These are phyloP conservation scores for Acacia confusa DNA, from an alignment of 306 rosid genomes.

Conservation along the genomic window DNA sequence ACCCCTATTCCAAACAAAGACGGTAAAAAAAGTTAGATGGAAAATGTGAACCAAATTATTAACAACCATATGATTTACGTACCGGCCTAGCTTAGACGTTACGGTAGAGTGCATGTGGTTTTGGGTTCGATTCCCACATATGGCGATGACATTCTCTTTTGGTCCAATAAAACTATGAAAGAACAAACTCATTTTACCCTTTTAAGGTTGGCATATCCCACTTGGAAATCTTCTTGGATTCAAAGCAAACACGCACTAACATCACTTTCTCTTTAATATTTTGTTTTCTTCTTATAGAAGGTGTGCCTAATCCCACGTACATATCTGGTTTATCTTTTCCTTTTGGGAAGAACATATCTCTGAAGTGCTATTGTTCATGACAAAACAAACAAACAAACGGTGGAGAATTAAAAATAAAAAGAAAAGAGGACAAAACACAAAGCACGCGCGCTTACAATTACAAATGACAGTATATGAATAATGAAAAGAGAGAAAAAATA, in stretches of 20 bases:
- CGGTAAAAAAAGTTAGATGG: too few relatives aligned
- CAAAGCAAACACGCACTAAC: neutral
- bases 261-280: neutral
- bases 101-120: conserved; percentile 6
- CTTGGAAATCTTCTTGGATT: neutral
- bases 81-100: conserved; percentile 3
- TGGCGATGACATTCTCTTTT: neutral
- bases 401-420: neutral
- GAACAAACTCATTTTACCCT: neutral
- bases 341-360: neutral
- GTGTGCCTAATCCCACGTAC: neutral
- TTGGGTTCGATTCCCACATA: conserved; percentile 9
- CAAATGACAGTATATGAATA: neutral
- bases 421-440: neutral
- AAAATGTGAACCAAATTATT: too few relatives aligned
- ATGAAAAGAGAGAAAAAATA: neutral
- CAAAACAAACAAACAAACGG: conserved; percentile 16
- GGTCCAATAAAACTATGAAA: neutral
- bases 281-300: neutral
- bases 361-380: neutral
- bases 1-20: too few relatives aligned
- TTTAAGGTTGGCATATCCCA: neutral
- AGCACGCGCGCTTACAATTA: conserved; percentile 6
- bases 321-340: neutral
- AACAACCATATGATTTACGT: too few relatives aligned